These are phyloP conservation scores for Alternaria alternata DNA, from an alignment of 2,329 filamentous ascomycete genomes.

Conservation along the genomic window DNA sequence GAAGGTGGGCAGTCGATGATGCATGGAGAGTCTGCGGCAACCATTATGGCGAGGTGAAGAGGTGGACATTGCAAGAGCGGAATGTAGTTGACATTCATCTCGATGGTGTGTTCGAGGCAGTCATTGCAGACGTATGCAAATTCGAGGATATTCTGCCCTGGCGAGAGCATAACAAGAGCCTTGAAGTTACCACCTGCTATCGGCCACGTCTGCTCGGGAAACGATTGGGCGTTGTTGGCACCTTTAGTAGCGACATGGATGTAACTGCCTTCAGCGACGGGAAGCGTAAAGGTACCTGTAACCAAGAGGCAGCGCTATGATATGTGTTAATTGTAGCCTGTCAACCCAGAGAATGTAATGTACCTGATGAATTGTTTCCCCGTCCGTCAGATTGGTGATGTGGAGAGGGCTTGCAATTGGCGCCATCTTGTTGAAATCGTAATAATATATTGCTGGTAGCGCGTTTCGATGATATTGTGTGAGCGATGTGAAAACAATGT, in stretches of 20 bases:
- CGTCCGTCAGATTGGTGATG: slow-evolving; percentile 35
- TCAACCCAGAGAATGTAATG: neutral
- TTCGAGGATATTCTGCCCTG: slow-evolving; percentile 33
- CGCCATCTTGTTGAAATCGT: slow-evolving; percentile 6
- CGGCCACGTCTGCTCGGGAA: slow-evolving; percentile 45
- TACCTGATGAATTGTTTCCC: slow-evolving; percentile 41
- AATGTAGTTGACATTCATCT: slow-evolving; percentile 35
- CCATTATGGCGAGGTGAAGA: slow-evolving; percentile 45
- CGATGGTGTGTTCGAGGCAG: slow-evolving; percentile 17
- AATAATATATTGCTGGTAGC: neutral
- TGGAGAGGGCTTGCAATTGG: slow-evolving; percentile 10
- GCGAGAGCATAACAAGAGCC: slow-evolving; percentile 41
- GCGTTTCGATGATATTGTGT: neutral
- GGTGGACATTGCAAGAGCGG: slow-evolving; percentile 43
- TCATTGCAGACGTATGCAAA: slow-evolving; percentile 33
- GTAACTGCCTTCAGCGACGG: slow-evolving; percentile 26
- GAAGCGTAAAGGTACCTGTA: slow-evolving; percentile 32
- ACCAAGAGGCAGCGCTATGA: slow-evolving; percentile 40
- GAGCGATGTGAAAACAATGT: neutral
- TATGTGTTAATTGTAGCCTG: neutral
- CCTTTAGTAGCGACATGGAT: slow-evolving; percentile 32
- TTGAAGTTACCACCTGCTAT: slow-evolving; percentile 44
- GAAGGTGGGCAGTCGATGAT: slow-evolving; percentile 42
- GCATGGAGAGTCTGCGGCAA: slow-evolving; percentile 44
- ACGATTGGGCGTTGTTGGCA: slow-evolving; percentile 29